Percentiles rank a stretch among this genome's conserved stretches.
phyloP scores from a whole-genome alignment of 192 early-diverging fungal genomes.

The Podochytrium sp. region DNA sequence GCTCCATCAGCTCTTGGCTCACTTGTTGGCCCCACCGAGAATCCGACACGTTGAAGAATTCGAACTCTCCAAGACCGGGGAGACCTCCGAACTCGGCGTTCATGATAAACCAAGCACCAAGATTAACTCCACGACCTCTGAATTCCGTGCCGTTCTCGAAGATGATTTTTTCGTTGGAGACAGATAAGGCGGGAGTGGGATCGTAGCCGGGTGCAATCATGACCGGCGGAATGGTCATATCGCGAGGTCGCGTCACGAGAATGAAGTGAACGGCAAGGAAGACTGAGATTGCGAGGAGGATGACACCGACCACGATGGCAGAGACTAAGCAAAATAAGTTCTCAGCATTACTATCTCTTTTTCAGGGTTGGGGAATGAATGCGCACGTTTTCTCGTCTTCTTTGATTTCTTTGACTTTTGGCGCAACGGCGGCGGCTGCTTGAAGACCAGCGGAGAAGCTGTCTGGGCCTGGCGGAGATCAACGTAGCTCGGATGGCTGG shows the following conservation, averaged over 20 bases:
- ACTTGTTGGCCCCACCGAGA: not conserved
- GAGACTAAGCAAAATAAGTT: not conserved
- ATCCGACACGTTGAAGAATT: not conserved
- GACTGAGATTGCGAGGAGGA: not conserved
- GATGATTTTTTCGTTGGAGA: not conserved
- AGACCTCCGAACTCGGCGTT: not conserved
- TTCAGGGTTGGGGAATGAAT: too few relatives aligned
- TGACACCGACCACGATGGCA: not conserved
- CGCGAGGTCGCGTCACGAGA: not conserved
- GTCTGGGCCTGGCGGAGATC: not conserved
- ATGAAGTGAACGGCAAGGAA: slow-evolving; percentile 5
- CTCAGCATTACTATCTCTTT: too few relatives aligned
- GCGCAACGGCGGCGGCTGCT: not conserved
- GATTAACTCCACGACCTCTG: not conserved
- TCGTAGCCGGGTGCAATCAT: not conserved
- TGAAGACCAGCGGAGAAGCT: not conserved
- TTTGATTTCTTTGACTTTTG: not conserved
- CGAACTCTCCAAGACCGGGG: slow-evolving; percentile 1
- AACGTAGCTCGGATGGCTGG: not conserved
- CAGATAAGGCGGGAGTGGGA: not conserved
- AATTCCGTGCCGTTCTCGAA: not conserved
- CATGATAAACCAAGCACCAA: slow-evolving; percentile 10
- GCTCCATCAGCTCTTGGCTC: not conserved
- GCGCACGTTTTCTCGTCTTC: not conserved
- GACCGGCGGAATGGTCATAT: not conserved